Evolutionary conservation across 2,329 filamentous ascomycete genomes (phyloP).

Genomic region (Karstenula rhodostoma): DNA sequence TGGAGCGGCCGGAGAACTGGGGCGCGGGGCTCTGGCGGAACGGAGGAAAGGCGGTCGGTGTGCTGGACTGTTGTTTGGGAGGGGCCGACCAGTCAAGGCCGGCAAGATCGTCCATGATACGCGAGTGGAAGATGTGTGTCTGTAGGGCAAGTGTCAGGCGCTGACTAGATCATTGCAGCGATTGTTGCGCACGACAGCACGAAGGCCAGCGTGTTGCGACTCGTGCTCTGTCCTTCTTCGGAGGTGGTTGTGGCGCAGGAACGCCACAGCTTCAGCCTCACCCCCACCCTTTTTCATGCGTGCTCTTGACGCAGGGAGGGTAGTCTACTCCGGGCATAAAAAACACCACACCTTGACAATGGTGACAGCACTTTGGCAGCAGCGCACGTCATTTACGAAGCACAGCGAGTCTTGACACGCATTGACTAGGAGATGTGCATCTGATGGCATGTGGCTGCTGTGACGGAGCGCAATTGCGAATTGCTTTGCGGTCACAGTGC

Average conservation of each 20-base stretch:
- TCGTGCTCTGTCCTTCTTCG: constrained; percentile 8
- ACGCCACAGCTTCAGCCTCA: constrained; percentile 9
- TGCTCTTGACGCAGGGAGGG: not conserved
- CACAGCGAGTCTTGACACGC: not conserved
- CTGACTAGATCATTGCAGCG: constrained; percentile 35
- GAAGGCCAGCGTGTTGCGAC: constrained; percentile 12
- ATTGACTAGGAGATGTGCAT: not conserved
- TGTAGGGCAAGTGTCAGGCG: constrained; percentile 14
- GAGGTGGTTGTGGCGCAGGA: constrained; percentile 4
- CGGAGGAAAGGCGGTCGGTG: constrained; percentile 42
- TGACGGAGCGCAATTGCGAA: not conserved
- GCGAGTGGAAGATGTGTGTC: constrained; percentile 9
- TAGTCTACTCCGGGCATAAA: not conserved
- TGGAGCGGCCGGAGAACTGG: constrained; percentile 51
- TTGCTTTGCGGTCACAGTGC: not conserved
- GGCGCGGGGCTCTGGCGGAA: constrained; percentile 49
- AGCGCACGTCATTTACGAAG: not conserved
- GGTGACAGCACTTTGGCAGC: not conserved
- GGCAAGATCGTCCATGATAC: constrained; percentile 59
- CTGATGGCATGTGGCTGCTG: not conserved
- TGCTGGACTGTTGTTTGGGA: constrained; percentile 37
- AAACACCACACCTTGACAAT: not conserved
- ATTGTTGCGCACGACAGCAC: constrained; percentile 16
- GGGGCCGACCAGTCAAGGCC: constrained; percentile 58
- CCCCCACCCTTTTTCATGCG: not conserved